Base-by-base conservation (phyloP, 2,329 filamentous ascomycete genomes). In the Rhynchosporium graminicola region DNA sequence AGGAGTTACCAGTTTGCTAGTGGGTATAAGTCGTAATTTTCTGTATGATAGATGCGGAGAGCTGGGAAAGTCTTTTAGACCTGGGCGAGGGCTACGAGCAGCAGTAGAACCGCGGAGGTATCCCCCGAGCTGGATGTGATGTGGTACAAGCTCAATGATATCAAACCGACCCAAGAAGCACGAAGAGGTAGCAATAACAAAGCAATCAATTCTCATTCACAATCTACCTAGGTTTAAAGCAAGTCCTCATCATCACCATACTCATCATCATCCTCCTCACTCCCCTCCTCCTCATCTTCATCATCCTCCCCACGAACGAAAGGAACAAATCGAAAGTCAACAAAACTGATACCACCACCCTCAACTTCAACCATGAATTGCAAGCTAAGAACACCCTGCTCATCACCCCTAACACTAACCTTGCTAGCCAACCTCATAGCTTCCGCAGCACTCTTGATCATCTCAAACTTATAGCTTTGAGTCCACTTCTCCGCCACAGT, bases 311-410 rank as follows among this genome's bases (percentile, higher is more conserved):
- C 83, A 15, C 82, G 80, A 60, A 87, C 79, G 62, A 88, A 87
- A 15, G 91, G 91, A 62, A 96, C 87, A 73, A 95, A 91, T 26
- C 89, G 82, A 75, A 94, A 96, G 75, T 95, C 90, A 29, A 95
- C 81, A 76, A 94, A 96, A 69, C 87, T 90, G 45, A 87, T 80
- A 29, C 81, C 80, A 4, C 84, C 83, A 6, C 84, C 83, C 65
- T 95, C 91, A 47, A 93, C 82, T 73, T 97, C 92, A 15, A 99
- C 88, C 89, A 99, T 95, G 72, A 98, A 97, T 73, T 99, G 95
- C 74, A 98, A 78, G 76, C 91, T 97, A 67, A 99, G 76, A 36
- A 99, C 94, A 0, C 95, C 94, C 74, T 97, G 91, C 1, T 84
- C 82, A 76, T 99, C 95, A 0, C 92, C 89, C 15, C 95, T 83